These are phyloP conservation scores for Cajanus cajan DNA, from an alignment of 306 rosid genomes.

Conservation along the genomic window DNA sequence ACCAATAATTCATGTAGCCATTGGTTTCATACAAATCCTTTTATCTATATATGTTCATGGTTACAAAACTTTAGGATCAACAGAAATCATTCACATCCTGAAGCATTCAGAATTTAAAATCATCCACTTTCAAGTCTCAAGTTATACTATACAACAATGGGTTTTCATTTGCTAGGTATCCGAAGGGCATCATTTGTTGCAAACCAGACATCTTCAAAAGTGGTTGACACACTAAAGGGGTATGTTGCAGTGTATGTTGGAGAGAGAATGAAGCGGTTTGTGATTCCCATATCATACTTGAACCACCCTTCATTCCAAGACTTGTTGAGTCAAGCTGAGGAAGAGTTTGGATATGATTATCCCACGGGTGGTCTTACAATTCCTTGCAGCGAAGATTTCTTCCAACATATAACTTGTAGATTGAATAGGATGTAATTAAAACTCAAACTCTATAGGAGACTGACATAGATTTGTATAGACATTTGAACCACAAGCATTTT, in stretches of 20 bases:
- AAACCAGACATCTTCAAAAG: not conserved
- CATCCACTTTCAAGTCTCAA: not conserved
- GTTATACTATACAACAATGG: not conserved
- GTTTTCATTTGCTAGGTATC: not conserved
- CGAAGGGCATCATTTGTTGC: not conserved
- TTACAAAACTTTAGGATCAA: not conserved
- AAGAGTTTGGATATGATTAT: slow-evolving; percentile 38
- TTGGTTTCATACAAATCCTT: not conserved
- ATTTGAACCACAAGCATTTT: no score
- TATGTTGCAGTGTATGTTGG: not conserved
- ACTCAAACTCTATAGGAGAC: not conserved
- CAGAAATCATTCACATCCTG: not conserved
- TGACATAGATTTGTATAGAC: not conserved
- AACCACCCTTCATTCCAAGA: not conserved
- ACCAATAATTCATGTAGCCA: not conserved
- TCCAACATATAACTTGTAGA: not conserved
- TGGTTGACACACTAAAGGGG: not conserved
- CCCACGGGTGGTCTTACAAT: slow-evolving; percentile 38
- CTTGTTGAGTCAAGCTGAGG: not conserved
- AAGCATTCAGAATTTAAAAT: not conserved
- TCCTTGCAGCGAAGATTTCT: slow-evolving; percentile 20
- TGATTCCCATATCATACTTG: not conserved
- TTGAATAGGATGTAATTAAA: not conserved
- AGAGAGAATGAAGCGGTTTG: not conserved
- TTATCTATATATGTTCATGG: not conserved